These are phyloP conservation scores for Blastocladiella emersonii DNA, from an alignment of 371 early-diverging fungal genomes.

Conservation along the genomic window DNA sequence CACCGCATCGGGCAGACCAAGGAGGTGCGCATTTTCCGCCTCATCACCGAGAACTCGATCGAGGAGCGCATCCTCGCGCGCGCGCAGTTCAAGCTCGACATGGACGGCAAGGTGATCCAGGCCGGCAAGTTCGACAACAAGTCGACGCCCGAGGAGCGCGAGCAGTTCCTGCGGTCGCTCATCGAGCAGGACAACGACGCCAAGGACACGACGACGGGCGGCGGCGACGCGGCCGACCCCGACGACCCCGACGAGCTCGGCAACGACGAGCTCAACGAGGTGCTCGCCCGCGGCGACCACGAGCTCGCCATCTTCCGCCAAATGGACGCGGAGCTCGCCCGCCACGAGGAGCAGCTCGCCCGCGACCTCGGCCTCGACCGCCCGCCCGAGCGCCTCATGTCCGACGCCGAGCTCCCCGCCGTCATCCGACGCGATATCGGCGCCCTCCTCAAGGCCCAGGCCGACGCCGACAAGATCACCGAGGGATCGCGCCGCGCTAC, in stretches of 20 bases:
- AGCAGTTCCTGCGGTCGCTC: constrained; percentile 69
- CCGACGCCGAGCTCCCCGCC: constrained; percentile 75
- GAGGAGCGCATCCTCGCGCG: constrained; percentile 94
- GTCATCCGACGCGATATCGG: constrained; percentile 51
- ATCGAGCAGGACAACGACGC: constrained; percentile 56
- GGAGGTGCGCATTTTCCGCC: constrained; percentile 96
- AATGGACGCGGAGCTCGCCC: constrained; percentile 53
- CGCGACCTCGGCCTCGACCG: constrained; percentile 21
- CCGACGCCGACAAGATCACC: constrained; percentile 36
- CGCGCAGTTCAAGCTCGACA: constrained; percentile 91
- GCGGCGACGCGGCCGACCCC: constrained; percentile 44
- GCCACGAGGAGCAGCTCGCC: constrained; percentile 25
- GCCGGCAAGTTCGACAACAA: constrained; percentile 98
- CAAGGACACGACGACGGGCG: constrained; percentile 43
- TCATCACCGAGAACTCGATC: constrained; percentile 87
- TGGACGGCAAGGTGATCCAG: constrained; percentile 97
- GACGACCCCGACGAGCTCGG: constrained; percentile 66
- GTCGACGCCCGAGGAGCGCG: constrained; percentile 83
- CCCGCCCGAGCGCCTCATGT: constrained; percentile 60
- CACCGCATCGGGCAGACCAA: constrained; percentile 99
- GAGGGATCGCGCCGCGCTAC: constrained; percentile 53
- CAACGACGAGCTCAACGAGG: constrained; percentile 76
- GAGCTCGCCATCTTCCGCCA: constrained; percentile 52
- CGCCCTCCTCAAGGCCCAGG: constrained; percentile 28
- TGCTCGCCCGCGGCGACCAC: constrained; percentile 57